Percentiles rank a stretch among this genome's conserved stretches.
phyloP scores from a whole-genome alignment of 2,329 filamentous ascomycete species.

The Lachnellula cervina region DNA sequence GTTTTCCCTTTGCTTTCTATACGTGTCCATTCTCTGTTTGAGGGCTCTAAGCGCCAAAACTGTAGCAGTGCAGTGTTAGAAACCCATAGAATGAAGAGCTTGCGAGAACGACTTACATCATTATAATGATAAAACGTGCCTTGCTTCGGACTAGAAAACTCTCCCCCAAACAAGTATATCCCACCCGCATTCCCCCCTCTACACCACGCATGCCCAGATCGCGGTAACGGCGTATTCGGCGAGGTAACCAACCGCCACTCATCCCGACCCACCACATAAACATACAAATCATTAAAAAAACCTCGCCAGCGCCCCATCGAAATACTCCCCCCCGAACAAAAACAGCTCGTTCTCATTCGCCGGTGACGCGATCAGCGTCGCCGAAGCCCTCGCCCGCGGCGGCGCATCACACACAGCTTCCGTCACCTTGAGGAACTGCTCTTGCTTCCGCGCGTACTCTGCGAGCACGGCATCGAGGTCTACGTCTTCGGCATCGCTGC shows the following conservation, averaged over 20 bases:
- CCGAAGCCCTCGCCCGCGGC: slow-evolving; percentile 72
- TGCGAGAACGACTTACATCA: slow-evolving; percentile 45
- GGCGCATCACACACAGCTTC: slow-evolving; percentile 70
- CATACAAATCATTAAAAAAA: slow-evolving; percentile 62
- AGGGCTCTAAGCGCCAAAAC: slow-evolving; percentile 89
- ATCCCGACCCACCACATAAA: slow-evolving; percentile 75
- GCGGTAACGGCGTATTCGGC: slow-evolving; percentile 84
- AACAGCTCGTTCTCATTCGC: slow-evolving; percentile 83
- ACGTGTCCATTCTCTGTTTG: slow-evolving; percentile 82
- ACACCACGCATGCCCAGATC: slow-evolving; percentile 93
- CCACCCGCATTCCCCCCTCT: slow-evolving; percentile 75
- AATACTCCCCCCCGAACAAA: slow-evolving; percentile 92
- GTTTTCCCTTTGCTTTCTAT: slow-evolving; percentile 73
- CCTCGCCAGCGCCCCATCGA: slow-evolving; percentile 82
- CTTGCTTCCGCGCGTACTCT: slow-evolving; percentile 88
- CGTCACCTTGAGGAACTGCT: slow-evolving; percentile 89
- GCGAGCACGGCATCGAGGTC: slow-evolving; percentile 91
- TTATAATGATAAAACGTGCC: slow-evolving; percentile 99
- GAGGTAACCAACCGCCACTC: slow-evolving; percentile 89
- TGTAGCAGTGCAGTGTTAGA: slow-evolving; percentile 12
- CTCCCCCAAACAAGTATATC: slow-evolving; percentile 90
- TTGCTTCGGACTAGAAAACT: slow-evolving; percentile 95
- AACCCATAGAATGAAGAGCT: neutral
- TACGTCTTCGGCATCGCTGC: slow-evolving; percentile 84
- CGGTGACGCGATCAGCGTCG: slow-evolving; percentile 79